Conservation (phyloP, 495 filamentous ascomycete species). For the Penicilliopsis zonata region DNA sequence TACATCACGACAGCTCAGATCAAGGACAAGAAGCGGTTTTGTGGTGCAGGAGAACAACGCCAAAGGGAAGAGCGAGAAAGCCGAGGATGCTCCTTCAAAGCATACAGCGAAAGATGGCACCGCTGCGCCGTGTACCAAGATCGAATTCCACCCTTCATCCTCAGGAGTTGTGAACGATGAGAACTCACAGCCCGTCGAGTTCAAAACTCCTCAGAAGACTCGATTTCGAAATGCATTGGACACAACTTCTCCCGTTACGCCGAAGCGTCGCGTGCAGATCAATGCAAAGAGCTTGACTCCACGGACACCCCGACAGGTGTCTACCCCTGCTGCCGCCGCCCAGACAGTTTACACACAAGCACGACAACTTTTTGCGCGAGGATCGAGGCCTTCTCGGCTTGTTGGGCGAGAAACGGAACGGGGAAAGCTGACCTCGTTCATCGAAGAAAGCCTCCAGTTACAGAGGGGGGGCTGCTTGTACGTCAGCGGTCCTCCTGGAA, state of each 20-base stretch:
- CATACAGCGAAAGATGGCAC: conserved; percentile 17
- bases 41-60: conserved; percentile 19
- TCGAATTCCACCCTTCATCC: conserved; percentile 16
- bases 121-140: conserved; percentile 14
- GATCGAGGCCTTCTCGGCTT: conserved; percentile 59
- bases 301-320: conserved; percentile 33
- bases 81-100: conserved; percentile 14
- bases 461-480: conserved; percentile 77
- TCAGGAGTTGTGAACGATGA: conserved; percentile 24
- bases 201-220: conserved; percentile 50
- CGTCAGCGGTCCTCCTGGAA: conserved; percentile 89
- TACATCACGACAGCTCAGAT: conserved; percentile 24
- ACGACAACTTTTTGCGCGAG: conserved; percentile 74
- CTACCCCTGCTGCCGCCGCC: conserved; percentile 41
- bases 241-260: conserved; percentile 52
- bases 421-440: conserved; percentile 54
- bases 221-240: conserved; percentile 55
- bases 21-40: conserved; percentile 13
- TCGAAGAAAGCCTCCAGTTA: conserved; percentile 47
- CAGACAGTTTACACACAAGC: conserved; percentile 76
- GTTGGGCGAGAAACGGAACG: conserved; percentile 77
- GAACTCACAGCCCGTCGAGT: conserved; percentile 20
- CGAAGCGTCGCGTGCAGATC: conserved; percentile 54
- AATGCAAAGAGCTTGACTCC: conserved; percentile 55
- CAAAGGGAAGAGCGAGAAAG: conserved; percentile 10